Base-by-base conservation (phyloP, 305 asterid genomes). In the Solanum hybrid region DNA sequence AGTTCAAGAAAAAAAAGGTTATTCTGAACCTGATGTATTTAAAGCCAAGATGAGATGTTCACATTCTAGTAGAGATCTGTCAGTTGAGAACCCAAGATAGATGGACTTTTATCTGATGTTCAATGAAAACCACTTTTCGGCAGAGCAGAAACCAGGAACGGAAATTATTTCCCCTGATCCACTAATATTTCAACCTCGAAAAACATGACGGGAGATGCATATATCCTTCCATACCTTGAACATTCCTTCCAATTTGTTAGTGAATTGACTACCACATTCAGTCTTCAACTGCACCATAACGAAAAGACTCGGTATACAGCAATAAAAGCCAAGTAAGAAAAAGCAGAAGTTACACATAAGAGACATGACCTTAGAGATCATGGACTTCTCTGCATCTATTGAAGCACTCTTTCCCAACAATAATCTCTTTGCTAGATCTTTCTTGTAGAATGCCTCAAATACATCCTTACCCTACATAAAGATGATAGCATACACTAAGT, bases 171-270 rank as follows among this genome's bases (percentile, higher is more conserved):
- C 51, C 38, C 31, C 57, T 79, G 85, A 34, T 36, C 85, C 51
- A 34, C 85, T 79, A 79, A 39, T 34, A 34, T 79, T 22, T 79
- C 57, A 79, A 79, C 85, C 51, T 34, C 51, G 24, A 79, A 79
- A 79, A 79, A 79, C 51, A 79, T 79, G 85, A 79, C 3, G 17
- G 31, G 57, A 79, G 57, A 34, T 79, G 51, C 85, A 79, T 34
- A 79, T 34, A 79, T 79, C 31, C 85, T 22, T 79, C 41, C 94
- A 87, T 78, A 97, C 99, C 97, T 97, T 98, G 93, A 98, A 98
- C 99, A 98, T 98, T 90, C 99, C 99, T 93, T 98, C 99, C 31
- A 98, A 98, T 93, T 98, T 98, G 94, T 95, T 97, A 33, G 99
- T 98, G 90, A 98, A 98, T 91, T 97, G 99, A 92, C 99, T 95